A percentile compares a stretch with the other conserved stretches of the same genome.
phyloP scores from a whole-genome alignment of 192 early-diverging fungal species.

The Pilaira anomala region DNA sequence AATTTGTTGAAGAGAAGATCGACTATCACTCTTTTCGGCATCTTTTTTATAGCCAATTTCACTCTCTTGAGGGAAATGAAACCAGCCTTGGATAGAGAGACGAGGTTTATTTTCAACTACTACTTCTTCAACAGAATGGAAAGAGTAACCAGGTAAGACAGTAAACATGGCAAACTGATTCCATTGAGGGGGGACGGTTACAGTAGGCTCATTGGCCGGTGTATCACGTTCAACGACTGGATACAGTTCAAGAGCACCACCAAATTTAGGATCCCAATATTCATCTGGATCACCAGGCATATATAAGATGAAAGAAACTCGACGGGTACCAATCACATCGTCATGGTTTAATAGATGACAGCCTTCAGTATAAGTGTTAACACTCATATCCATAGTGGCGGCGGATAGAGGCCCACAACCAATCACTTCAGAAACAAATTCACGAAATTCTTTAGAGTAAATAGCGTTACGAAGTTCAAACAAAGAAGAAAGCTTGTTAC shows the following conservation, averaged over 20 bases:
- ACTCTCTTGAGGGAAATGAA: slow-evolving; percentile 70
- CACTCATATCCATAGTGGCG: slow-evolving; percentile 67
- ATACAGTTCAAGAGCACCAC: slow-evolving; percentile 77
- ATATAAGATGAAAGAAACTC: slow-evolving; percentile 78
- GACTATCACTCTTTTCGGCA: slow-evolving; percentile 44
- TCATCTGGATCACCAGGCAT: slow-evolving; percentile 58
- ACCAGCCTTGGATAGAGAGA: slow-evolving; percentile 73
- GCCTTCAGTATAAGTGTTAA: slow-evolving; percentile 67
- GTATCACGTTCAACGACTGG: slow-evolving; percentile 57
- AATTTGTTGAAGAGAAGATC: slow-evolving; percentile 59
- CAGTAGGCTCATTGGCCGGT: slow-evolving; percentile 59
- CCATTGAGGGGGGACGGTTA: slow-evolving; percentile 59
- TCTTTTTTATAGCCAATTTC: slow-evolving; percentile 60
- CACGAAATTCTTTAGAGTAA: slow-evolving; percentile 71
- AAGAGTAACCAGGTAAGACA: slow-evolving; percentile 74
- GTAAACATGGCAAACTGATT: slow-evolving; percentile 79
- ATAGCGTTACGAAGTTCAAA: slow-evolving; percentile 66
- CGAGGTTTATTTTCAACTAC: slow-evolving; percentile 50
- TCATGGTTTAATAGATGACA: slow-evolving; percentile 79
- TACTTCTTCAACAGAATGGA: slow-evolving; percentile 81
- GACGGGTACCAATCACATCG: slow-evolving; percentile 76
- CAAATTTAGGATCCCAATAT: slow-evolving; percentile 56
- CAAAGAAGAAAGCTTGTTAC: slow-evolving; percentile 49
- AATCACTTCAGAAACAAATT: slow-evolving; percentile 61
- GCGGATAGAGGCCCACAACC: slow-evolving; percentile 69